phyloP scores from a whole-genome alignment of 805 yeast species.

The Jamesozyma spencerorum region DNA sequence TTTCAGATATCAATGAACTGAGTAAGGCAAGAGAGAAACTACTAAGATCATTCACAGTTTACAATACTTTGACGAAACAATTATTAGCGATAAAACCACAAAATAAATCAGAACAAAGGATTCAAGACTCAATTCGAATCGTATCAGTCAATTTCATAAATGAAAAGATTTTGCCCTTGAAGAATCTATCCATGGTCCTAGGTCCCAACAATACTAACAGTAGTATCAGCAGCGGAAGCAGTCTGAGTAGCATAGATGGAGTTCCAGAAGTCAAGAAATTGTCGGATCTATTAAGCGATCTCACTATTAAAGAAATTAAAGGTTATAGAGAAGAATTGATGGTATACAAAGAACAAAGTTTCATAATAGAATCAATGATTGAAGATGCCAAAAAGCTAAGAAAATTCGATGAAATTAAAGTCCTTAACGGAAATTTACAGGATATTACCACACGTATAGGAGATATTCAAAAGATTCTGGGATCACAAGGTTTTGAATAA shows the following conservation, averaged over 20 bases:
- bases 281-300: slow-evolving; percentile 22
- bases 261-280: slow-evolving; percentile 8
- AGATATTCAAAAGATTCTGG: slow-evolving; percentile 41
- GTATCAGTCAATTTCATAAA: slow-evolving; percentile 55
- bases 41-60: slow-evolving; percentile 40
- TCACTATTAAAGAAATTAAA: slow-evolving; percentile 47
- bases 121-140: slow-evolving; percentile 47
- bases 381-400: slow-evolving; percentile 54
- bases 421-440: slow-evolving; percentile 46
- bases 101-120: slow-evolving; percentile 37
- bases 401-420: slow-evolving; percentile 64
- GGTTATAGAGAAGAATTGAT: slow-evolving; percentile 62
- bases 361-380: slow-evolving; percentile 57
- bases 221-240: not conserved
- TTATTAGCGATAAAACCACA: slow-evolving; percentile 29
- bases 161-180: slow-evolving; percentile 53
- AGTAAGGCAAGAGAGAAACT: slow-evolving; percentile 36
- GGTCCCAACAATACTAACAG: not conserved
- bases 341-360: slow-evolving; percentile 81
- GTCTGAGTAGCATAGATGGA: not conserved
- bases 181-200: slow-evolving; percentile 39
- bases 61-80: slow-evolving; percentile 42
- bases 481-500: slow-evolving; percentile 38
- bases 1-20: slow-evolving; percentile 30
- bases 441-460: slow-evolving; percentile 48